These are phyloP conservation scores for Royoungia palumana DNA, from an alignment of 768 basidiomycete species.

Conservation along the genomic window DNA sequence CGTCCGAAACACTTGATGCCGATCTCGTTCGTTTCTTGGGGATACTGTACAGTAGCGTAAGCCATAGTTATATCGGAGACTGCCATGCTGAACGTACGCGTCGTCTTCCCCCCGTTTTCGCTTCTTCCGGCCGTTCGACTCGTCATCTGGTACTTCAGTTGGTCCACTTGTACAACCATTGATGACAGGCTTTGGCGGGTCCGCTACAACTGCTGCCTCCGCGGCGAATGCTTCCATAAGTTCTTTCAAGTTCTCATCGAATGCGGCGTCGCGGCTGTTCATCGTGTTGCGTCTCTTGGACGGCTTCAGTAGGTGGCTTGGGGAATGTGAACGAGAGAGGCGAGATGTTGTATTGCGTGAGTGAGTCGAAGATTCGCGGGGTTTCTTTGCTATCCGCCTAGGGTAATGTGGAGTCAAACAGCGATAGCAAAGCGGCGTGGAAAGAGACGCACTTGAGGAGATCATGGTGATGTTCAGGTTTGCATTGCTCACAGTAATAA, in stretches of 20 bases:
- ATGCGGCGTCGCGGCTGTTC: constrained; percentile 94
- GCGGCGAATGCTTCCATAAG: constrained; percentile 71
- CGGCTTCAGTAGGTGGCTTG: constrained; percentile 55
- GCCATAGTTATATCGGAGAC: not conserved
- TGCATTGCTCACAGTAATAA: constrained; percentile 94
- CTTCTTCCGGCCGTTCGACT: constrained; percentile 55
- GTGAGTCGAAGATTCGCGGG: constrained; percentile 61
- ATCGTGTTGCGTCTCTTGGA: constrained; percentile 92
- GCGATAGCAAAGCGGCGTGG: constrained; percentile 13
- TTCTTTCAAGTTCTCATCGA: constrained; percentile 83
- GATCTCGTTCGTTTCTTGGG: constrained; percentile 76
- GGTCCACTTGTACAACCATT: constrained; percentile 41
- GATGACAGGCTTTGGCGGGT: constrained; percentile 33
- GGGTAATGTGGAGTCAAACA: constrained; percentile 15
- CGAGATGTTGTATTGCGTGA: constrained; percentile 60
- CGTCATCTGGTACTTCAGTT: constrained; percentile 47
- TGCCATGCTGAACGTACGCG: constrained; percentile 42
- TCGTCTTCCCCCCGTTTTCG: constrained; percentile 77
- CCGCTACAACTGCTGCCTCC: constrained; percentile 57
- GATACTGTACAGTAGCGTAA: constrained; percentile 32
- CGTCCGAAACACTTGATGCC: constrained; percentile 67
- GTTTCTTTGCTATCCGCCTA: constrained; percentile 62
- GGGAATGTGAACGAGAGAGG: constrained; percentile 74
- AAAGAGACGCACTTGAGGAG: constrained; percentile 66
- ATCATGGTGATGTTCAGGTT: constrained; percentile 79